These are phyloP conservation scores for Rubroboletus satanas DNA, from an alignment of 768 basidiomycete genomes.

Conservation along the genomic window DNA sequence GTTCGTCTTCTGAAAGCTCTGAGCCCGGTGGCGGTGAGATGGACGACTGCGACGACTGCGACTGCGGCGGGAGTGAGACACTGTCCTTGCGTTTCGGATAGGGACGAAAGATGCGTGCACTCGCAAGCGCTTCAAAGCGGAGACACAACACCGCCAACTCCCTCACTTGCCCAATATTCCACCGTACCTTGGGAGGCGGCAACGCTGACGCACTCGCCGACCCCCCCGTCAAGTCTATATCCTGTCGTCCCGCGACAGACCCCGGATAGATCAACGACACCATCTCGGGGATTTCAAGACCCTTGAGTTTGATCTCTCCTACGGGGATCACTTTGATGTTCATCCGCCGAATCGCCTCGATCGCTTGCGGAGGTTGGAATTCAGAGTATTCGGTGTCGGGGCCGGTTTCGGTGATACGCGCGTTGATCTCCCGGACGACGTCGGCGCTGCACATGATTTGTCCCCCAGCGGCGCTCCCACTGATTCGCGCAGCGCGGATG, in stretches of 20 bases:
- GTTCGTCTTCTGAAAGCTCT: constrained; percentile 22
- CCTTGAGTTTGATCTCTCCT: constrained; percentile 92
- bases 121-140: constrained; percentile 73
- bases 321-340: constrained; percentile 68
- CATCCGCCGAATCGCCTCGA: constrained; percentile 73
- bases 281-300: constrained; percentile 85
- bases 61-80: constrained; percentile 10
- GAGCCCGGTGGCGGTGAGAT: constrained; percentile 1
- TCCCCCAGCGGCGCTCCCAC: constrained; percentile 79
- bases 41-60: constrained; percentile 4
- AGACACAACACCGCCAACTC: constrained; percentile 71
- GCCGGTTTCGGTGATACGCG: constrained; percentile 51
- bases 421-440: constrained; percentile 75
- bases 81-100: constrained; percentile 35
- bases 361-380: constrained; percentile 51
- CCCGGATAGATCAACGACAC: constrained; percentile 82
- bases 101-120: constrained; percentile 55
- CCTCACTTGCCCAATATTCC: constrained; percentile 70
- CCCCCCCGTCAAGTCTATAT: constrained; percentile 40
- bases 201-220: constrained; percentile 9
- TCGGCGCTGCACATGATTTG: constrained; percentile 92
- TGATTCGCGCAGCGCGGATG: constrained; percentile 87
- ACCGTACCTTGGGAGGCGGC: constrained; percentile 45
- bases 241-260: constrained; percentile 66
- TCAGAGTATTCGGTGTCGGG: constrained; percentile 59